Evolutionary conservation across 345 rosid species (phyloP).

Genomic region (Moringa oleifera): DNA sequence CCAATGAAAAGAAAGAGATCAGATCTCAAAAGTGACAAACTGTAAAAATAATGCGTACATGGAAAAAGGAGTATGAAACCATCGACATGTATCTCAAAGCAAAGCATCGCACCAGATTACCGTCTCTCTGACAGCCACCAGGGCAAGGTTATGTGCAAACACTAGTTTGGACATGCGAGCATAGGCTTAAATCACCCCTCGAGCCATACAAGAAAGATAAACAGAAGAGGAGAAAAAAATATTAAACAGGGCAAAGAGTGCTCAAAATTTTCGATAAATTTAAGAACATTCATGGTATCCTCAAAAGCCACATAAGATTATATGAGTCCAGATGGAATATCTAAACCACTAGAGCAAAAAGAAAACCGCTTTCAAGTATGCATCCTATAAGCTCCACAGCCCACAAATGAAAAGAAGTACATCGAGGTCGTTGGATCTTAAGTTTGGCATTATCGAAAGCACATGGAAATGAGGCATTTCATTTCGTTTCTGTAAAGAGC

Average conservation of each 20-base stretch:
- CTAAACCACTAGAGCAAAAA: background rate
- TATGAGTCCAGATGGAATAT: background rate
- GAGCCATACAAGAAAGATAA: conserved; percentile 17
- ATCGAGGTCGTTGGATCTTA: background rate
- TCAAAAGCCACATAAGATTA: conserved; percentile 7
- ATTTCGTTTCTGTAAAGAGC: too few relatives aligned
- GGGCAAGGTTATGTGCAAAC: conserved; percentile 28
- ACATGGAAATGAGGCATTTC: too few relatives aligned
- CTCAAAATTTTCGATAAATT: conserved; percentile 19
- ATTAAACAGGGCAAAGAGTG: conserved; percentile 18
- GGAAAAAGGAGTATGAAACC: conserved; percentile 9
- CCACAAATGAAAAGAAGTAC: too few relatives aligned
- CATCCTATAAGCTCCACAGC: conserved; percentile 1
- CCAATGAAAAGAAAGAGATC: background rate
- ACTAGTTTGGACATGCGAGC: conserved; percentile 24
- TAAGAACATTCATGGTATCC: conserved; percentile 13
- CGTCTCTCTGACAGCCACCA: conserved; percentile 27
- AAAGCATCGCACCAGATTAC: conserved; percentile 28
- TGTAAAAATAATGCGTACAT: too few relatives aligned
- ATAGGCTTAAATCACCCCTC: conserved; percentile 35
- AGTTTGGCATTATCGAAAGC: too few relatives aligned
- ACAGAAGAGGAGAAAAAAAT: conserved; percentile 11
- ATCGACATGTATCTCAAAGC: conserved; percentile 14
- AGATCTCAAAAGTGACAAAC: conserved; percentile 6
- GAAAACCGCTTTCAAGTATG: background rate